Conservation (phyloP, 2,329 filamentous ascomycete species). For the Fusarium odoratissimum region DNA sequence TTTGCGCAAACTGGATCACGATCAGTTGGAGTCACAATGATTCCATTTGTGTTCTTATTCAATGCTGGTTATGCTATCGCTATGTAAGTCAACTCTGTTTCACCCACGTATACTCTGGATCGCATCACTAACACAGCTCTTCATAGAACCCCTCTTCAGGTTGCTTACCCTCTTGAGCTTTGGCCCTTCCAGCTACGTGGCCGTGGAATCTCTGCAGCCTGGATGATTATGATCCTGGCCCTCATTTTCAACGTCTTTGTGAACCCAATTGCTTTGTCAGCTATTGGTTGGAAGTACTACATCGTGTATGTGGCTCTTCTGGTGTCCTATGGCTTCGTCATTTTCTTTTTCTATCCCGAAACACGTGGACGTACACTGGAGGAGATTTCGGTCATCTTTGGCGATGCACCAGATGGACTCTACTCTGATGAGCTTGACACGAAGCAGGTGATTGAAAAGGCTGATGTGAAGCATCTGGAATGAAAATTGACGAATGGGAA, state of each 20-base stretch:
- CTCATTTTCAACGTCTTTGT: slow-evolving; percentile 24
- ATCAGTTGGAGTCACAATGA: slow-evolving; percentile 18
- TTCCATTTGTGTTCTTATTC: slow-evolving; percentile 16
- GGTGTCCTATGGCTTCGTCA: slow-evolving; percentile 8
- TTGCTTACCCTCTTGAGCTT: slow-evolving; percentile 16
- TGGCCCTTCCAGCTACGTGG: slow-evolving; percentile 24
- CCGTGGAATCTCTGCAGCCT: slow-evolving; percentile 13
- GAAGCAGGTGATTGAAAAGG: slow-evolving; percentile 12
- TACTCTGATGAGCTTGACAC: slow-evolving; percentile 6
- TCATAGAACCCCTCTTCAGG: slow-evolving; percentile 7
- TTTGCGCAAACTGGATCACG: slow-evolving; percentile 9
- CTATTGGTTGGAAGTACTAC: slow-evolving; percentile 20
- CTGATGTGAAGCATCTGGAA: slow-evolving; percentile 15
- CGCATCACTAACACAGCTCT: neutral
- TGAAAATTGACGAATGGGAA: neutral
- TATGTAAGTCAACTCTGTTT: neutral
- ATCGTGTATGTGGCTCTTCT: slow-evolving; percentile 16
- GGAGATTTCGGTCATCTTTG: slow-evolving; percentile 16
- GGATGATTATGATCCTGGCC: slow-evolving; percentile 19
- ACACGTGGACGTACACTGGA: slow-evolving; percentile 9
- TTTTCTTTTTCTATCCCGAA: slow-evolving; percentile 23
- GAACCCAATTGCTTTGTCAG: slow-evolving; percentile 2
- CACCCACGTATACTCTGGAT: fast-evolving
- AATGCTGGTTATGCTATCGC: slow-evolving; percentile 20
- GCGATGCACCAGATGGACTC: slow-evolving; percentile 13